phyloP scores from a whole-genome alignment of 2,329 filamentous ascomycete genomes.

The Stagonosporopsis cucurbitacearum region DNA sequence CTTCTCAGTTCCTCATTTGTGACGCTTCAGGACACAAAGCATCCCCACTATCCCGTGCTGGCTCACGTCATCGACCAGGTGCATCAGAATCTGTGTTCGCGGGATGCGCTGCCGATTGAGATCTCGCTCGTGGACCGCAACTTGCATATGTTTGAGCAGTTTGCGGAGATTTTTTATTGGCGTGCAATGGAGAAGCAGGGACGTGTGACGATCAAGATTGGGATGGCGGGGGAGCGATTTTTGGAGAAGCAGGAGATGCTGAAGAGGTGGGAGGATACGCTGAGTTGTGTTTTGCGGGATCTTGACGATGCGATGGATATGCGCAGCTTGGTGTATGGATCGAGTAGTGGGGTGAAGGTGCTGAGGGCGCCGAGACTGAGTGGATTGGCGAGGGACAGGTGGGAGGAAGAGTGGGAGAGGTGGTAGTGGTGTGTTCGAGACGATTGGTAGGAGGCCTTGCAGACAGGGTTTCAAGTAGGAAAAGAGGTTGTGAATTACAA shows the following conservation, averaged over 20 bases:
- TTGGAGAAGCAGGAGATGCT: neutral
- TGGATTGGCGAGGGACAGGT: neutral
- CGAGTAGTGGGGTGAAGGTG: conserved; percentile 3
- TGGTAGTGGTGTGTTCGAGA: neutral
- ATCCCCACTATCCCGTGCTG: conserved; percentile 1
- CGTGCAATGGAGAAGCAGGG: conserved; percentile 9
- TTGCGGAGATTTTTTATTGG: conserved; percentile 18
- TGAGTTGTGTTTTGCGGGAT: conserved; percentile 14
- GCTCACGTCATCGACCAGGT: conserved; percentile 14
- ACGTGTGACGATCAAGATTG: conserved; percentile 4
- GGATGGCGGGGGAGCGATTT: conserved; percentile 11
- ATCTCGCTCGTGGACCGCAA: conserved; percentile 11
- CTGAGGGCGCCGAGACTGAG: conserved; percentile 3
- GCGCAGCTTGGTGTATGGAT: conserved; percentile 13
- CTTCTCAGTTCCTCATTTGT: neutral
- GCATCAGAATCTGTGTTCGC: conserved; percentile 9
- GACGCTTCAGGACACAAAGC: neutral
- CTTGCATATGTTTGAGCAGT: conserved; percentile 19
- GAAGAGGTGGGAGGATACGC: conserved; percentile 15
- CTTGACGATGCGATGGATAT: conserved; percentile 19
- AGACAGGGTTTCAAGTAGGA: too few species aligned
- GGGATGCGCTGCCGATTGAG: conserved; percentile 8
- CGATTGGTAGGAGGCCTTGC: too few species aligned
- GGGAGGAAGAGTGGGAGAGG: conserved; percentile 9
- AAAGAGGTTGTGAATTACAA: too few species aligned